phyloP scores from a whole-genome alignment of 2,329 filamentous ascomycete genomes.

The Cladosporium sphaerospermum region DNA sequence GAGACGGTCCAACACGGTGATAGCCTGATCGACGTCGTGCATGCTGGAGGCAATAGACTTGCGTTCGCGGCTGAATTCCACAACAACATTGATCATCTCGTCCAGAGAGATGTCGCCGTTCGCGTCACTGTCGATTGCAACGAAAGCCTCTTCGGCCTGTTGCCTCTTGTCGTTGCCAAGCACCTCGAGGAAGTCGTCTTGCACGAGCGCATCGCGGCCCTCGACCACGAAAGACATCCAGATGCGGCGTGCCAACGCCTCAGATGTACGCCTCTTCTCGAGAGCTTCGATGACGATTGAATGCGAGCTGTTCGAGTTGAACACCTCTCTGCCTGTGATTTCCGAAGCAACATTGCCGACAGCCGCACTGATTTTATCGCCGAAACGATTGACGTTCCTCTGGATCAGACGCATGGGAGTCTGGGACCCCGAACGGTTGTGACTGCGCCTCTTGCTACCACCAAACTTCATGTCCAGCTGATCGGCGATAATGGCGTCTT shows the following conservation, averaged over 20 bases:
- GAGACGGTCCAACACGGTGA: slow-evolving; percentile 82
- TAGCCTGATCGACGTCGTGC: slow-evolving; percentile 95
- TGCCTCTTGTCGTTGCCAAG: slow-evolving; percentile 66
- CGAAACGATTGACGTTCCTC: slow-evolving; percentile 60
- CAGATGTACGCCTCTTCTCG: slow-evolving; percentile 74
- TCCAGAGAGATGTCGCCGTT: slow-evolving; percentile 95
- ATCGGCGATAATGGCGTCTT: slow-evolving; percentile 88
- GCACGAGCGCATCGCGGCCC: slow-evolving; percentile 69
- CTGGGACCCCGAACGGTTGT: slow-evolving; percentile 53
- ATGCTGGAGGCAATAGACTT: slow-evolving; percentile 88
- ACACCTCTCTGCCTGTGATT: slow-evolving; percentile 90
- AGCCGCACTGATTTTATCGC: slow-evolving; percentile 86
- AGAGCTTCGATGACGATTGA: slow-evolving; percentile 84
- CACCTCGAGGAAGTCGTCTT: slow-evolving; percentile 81
- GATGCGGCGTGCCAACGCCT: slow-evolving; percentile 86
- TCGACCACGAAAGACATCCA: slow-evolving; percentile 99
- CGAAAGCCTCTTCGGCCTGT: slow-evolving; percentile 82
- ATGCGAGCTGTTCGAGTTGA: slow-evolving; percentile 86
- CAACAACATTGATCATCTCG: slow-evolving; percentile 85
- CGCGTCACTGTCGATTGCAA: slow-evolving; percentile 71
- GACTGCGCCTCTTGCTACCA: slow-evolving; percentile 46
- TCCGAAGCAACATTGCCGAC: slow-evolving; percentile 93
- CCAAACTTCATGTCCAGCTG: slow-evolving; percentile 54
- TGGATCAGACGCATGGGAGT: slow-evolving; percentile 75
- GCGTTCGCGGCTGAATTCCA: slow-evolving; percentile 76